A percentile compares a stretch with the other conserved stretches of the same genome.
These are phyloP conservation scores for Diplodia intermedia DNA, from an alignment of 2,329 filamentous ascomycete genomes.

Conservation along the genomic window DNA sequence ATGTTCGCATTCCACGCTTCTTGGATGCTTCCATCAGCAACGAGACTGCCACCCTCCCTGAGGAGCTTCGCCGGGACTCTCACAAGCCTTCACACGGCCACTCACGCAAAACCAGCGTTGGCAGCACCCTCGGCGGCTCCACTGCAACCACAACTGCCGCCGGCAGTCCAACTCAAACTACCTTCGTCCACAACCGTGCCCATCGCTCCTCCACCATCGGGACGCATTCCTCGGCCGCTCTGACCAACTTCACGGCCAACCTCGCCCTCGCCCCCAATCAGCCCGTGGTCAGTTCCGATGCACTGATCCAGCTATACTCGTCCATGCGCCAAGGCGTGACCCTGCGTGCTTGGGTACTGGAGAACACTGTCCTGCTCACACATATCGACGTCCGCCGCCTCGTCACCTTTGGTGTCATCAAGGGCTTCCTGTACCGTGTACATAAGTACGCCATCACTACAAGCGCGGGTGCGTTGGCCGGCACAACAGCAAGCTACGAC, in stretches of 20 bases:
- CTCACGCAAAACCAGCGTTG: constrained; percentile 31
- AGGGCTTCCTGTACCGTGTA: constrained; percentile 89
- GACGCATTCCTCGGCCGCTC: constrained; percentile 16
- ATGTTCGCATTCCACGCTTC: constrained; percentile 64
- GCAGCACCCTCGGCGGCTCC: constrained; percentile 19
- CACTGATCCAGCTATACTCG: constrained; percentile 81
- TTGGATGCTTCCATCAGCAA: constrained; percentile 30
- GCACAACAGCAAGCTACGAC: constrained; percentile 51
- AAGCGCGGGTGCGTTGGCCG: constrained; percentile 46
- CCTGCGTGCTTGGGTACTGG: constrained; percentile 85
- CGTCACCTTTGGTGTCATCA: constrained; percentile 95
- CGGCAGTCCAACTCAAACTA: constrained; percentile 19
- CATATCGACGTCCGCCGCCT: constrained; percentile 88
- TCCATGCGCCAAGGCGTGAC: constrained; percentile 82
- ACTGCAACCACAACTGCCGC: constrained; percentile 14
- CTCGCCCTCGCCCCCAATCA: constrained; percentile 30
- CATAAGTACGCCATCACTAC: constrained; percentile 80
- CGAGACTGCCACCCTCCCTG: background rate
- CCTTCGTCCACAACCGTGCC: constrained; percentile 16
- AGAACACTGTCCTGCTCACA: constrained; percentile 73
- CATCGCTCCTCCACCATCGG: constrained; percentile 29
- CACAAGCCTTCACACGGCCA: constrained; percentile 25
- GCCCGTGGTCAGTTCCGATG: constrained; percentile 41
- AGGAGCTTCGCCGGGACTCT: constrained; percentile 12
- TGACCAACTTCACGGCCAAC: constrained; percentile 18